Evolutionary conservation across 305 asterid genomes (phyloP), one percentile per base, ranked within the genome.

Genomic region (Fraxinus angustifolia): DNA sequence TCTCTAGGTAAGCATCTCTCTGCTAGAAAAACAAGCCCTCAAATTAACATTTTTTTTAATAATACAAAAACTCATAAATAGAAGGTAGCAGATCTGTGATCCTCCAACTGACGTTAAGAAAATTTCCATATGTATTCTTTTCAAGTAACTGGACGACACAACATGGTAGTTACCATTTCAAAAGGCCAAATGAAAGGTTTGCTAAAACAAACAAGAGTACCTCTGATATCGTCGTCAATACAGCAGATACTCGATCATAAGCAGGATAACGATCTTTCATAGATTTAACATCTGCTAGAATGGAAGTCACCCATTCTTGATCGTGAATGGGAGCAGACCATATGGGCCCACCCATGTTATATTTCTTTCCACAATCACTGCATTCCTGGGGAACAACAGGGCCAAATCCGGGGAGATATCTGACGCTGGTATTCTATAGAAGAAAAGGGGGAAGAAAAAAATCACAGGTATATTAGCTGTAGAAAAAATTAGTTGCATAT

Each of bases 291-390:
- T 92, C 92, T 6, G 91, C 88, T 78, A 93, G 89, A 78, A 93
- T 93, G 80, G 97, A 87, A 77, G 88, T 83, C 3, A 94, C 97
- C 99, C 98, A 94, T 79, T 96, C 98, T 83, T 89, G 91, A 84
- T 96, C 98, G 78, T 94, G 99, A 84, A 96, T 96, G 40, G 99
- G 97, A 65, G 98, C 98, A 67, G 98, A 92, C 99, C 99, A 96
- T 81, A 96, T 92, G 75, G 99, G 99, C 72, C 99, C 99, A 50
- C 99, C 99, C 99, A 96, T 96, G 82, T 92, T 93, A 85, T 87
- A 96, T 80, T 92, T 94, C 89, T 96, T 96, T 76, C 99, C 97
- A 86, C 99, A 96, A 77, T 96, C 97, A 78, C 87, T 90, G 89
- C 99, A 96, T 68, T 89, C 98, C 91, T 91, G 98, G 73, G 91